Conservation (phyloP, 495 filamentous ascomycete species). For the Neohortaea acidophila region DNA sequence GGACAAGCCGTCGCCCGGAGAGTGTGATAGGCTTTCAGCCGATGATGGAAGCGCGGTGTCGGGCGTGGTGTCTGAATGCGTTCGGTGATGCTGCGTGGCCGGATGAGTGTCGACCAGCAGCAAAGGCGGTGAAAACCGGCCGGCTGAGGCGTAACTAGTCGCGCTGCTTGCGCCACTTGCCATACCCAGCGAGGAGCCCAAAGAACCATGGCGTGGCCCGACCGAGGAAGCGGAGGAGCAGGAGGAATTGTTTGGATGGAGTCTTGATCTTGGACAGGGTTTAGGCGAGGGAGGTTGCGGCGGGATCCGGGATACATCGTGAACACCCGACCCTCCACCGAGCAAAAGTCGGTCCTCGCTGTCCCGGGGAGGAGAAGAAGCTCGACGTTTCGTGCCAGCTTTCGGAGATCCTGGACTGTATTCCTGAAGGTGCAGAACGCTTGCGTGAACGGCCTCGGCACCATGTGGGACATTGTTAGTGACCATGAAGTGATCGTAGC, state of each 20-base stretch:
- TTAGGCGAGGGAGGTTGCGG: too few relatives aligned
- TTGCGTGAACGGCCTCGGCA: slow-evolving; percentile 29
- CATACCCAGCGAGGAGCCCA: slow-evolving; percentile 48
- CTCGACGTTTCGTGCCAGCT: slow-evolving; percentile 58
- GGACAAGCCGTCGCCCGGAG: slow-evolving; percentile 23
- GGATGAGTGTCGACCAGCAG: slow-evolving; percentile 48
- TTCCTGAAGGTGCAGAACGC: slow-evolving; percentile 29
- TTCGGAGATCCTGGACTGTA: slow-evolving; percentile 30
- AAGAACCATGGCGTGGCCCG: slow-evolving; percentile 57
- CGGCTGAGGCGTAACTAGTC: slow-evolving; percentile 56
- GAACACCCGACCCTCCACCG: slow-evolving; percentile 40
- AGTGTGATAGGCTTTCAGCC: slow-evolving; percentile 23
- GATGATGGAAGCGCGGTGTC: slow-evolving; percentile 30
- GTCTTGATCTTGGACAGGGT: slow-evolving; percentile 41
- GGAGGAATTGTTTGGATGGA: slow-evolving; percentile 47
- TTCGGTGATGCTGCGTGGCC: slow-evolving; percentile 23
- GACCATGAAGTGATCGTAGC: slow-evolving; percentile 47
- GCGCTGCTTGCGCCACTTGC: slow-evolving; percentile 53
- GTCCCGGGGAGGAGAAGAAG: slow-evolving; percentile 54
- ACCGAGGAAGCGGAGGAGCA: slow-evolving; percentile 58
- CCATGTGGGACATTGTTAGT: slow-evolving; percentile 45
- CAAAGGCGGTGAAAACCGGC: slow-evolving; percentile 56
- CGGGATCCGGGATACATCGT: slow-evolving; percentile 52
- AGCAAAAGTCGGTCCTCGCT: slow-evolving; percentile 45
- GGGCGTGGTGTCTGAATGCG: slow-evolving; percentile 23